phyloP scores from a whole-genome alignment of 1,284 basidiomycete genomes.

The Sporisorium graminicola region DNA sequence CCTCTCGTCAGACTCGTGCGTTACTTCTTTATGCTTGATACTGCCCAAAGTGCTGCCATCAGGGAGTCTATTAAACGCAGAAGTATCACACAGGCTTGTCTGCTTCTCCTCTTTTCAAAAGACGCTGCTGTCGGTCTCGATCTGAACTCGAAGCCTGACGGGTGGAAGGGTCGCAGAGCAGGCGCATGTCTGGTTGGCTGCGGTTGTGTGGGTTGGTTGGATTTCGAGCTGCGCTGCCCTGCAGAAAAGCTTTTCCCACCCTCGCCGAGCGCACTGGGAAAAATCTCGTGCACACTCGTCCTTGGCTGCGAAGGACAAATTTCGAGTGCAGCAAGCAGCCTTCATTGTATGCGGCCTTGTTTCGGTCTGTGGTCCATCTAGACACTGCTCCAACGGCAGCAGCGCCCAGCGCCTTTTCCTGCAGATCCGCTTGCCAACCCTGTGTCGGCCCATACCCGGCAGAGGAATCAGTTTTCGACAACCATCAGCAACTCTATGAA shows the following conservation, averaged over 20 bases:
- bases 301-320: slow-evolving; percentile 2
- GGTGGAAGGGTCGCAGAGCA: neutral
- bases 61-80: neutral
- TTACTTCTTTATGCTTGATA: slow-evolving; percentile 5
- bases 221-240: neutral
- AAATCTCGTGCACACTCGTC: neutral
- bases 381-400: neutral
- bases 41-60: neutral
- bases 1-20: neutral
- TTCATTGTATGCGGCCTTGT: neutral
- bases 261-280: slow-evolving; percentile 27
- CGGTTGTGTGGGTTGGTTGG: neutral
- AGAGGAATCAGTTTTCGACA: neutral
- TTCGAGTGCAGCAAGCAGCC: neutral
- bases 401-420: neutral
- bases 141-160: no score
- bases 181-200: neutral
- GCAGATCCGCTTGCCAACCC: neutral
- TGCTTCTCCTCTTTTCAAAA: neutral
- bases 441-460: neutral
- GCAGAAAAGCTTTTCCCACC: slow-evolving; percentile 21
- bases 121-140: neutral
- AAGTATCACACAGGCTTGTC: no score
- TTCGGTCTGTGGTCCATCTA: slow-evolving; percentile 3
- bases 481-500: neutral